phyloP scores from a whole-genome alignment of 192 early-diverging fungal genomes.

The Geranomyces michiganensis region DNA sequence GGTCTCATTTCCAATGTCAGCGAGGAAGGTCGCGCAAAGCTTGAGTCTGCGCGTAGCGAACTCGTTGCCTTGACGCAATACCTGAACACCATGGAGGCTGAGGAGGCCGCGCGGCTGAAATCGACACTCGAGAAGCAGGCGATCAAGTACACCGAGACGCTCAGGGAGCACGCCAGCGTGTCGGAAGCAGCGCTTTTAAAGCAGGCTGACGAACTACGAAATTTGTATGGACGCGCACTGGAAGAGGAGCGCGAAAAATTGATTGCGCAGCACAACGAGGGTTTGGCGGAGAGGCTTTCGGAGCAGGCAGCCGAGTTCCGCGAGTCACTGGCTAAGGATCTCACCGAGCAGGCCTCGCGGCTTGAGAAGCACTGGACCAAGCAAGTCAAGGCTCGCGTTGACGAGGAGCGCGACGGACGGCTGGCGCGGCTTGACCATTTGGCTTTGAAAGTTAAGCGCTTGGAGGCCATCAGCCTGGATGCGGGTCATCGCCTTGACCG shows the following conservation, averaged over 20 bases:
- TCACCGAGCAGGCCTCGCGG: slow-evolving; percentile 67
- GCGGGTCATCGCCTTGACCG: slow-evolving; percentile 70
- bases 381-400: slow-evolving; percentile 78
- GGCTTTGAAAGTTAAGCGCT: slow-evolving; percentile 71
- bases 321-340: slow-evolving; percentile 62
- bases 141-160: slow-evolving; percentile 49
- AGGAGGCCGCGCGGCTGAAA: slow-evolving; percentile 37
- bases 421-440: slow-evolving; percentile 85
- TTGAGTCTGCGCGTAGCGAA: slow-evolving; percentile 22
- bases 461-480: slow-evolving; percentile 68
- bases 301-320: slow-evolving; percentile 46
- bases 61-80: slow-evolving; percentile 21
- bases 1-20: neutral
- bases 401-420: slow-evolving; percentile 87
- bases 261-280: slow-evolving; percentile 55
- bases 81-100: slow-evolving; percentile 31
- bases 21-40: slow-evolving; percentile 10
- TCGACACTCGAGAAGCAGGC: slow-evolving; percentile 54
- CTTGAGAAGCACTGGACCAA: slow-evolving; percentile 73
- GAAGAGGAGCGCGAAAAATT: slow-evolving; percentile 49
- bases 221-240: slow-evolving; percentile 49
- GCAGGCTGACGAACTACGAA: slow-evolving; percentile 54
- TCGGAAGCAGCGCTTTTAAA: slow-evolving; percentile 64
- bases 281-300: slow-evolving; percentile 40
- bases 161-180: slow-evolving; percentile 42